These are phyloP conservation scores for Coemansia sp. DNA, from an alignment of 192 early-diverging fungal species.

Conservation along the genomic window DNA sequence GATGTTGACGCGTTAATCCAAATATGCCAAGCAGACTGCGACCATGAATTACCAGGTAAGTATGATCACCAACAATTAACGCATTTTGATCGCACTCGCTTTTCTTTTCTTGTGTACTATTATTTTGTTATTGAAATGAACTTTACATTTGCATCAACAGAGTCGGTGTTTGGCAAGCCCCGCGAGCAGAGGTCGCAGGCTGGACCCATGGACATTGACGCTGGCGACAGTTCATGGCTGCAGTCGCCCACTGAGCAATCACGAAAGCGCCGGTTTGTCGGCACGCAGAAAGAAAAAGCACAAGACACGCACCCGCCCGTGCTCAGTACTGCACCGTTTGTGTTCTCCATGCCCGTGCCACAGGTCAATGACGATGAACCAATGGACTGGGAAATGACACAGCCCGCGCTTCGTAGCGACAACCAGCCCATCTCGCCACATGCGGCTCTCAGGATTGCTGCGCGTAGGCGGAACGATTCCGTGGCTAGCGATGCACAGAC, in stretches of 20 bases:
- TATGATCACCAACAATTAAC: neutral
- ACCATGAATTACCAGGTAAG: conserved; percentile 2
- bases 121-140: conserved; percentile 21
- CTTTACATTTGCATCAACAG: conserved; percentile 37
- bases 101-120: neutral
- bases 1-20: conserved; percentile 11
- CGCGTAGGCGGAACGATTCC: conserved; percentile 3
- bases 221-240: conserved; percentile 42
- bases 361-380: conserved; percentile 9
- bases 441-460: conserved; percentile 20
- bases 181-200: conserved; percentile 15
- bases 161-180: conserved; percentile 12
- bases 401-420: conserved; percentile 9
- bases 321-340: conserved; percentile 32
- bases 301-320: neutral
- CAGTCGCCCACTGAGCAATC: conserved; percentile 19
- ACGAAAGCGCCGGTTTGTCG: conserved; percentile 26
- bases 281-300: neutral
- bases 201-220: conserved; percentile 50
- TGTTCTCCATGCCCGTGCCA: conserved; percentile 33
- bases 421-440: conserved; percentile 36
- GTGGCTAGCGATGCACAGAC: neutral
- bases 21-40: neutral
- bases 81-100: neutral
- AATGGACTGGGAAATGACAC: conserved; percentile 17